Evolutionary conservation across 163 green algal genomes (phyloP), one percentile per base, ranked within the genome.

Genomic region (Picocystis sp.): DNA sequence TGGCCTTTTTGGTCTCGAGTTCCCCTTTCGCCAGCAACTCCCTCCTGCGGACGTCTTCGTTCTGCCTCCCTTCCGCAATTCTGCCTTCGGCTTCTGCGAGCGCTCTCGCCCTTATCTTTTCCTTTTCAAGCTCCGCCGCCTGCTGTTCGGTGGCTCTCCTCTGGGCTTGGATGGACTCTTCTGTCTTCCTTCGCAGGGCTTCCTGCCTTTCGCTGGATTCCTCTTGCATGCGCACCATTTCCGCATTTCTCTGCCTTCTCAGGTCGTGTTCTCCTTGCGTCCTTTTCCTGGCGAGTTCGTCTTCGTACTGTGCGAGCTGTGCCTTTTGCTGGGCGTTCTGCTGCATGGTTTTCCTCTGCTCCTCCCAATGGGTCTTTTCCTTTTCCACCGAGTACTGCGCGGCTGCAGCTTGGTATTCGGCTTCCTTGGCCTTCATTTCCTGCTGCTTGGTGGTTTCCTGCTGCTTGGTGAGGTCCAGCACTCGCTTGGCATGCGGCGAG

Each of bases 51-150:
- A 99, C 74, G 67, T 99, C 90, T 67, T 94, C 87, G 62, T 95
- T 97, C 60, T 83, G 73, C 3, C 86, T 64, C 24, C 75, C 70
- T 65, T 94, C 89, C 56, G 22, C 19, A 57, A 22, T 23, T 22
- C 87, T 67, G 2, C 84, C 90, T 71, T 97, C 87, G 14, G 89
- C 90, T 70, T 99, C 89, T 19, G 86, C 83, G 47, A 96, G 69
- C 8, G 81, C 83, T 58, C 76, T 81, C 46, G 87, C 77, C 21
- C 82, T 73, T 66, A 92, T 66, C 11, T 91, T 70, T 55, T 89
- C 73, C 56, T 87, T 87, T 56, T 97, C 80, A 22, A 96, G 63
- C 53, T 95, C 81, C 2, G 83, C 74, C 67, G 25, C 47, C 0
- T 57, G 41, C 2, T 42, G 41, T 55, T 93, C 84, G 11, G 81